Percentiles rank a stretch among this genome's conserved stretches.
Conservation (phyloP, 306 rosid species). For the Medicago arabica region DNA sequence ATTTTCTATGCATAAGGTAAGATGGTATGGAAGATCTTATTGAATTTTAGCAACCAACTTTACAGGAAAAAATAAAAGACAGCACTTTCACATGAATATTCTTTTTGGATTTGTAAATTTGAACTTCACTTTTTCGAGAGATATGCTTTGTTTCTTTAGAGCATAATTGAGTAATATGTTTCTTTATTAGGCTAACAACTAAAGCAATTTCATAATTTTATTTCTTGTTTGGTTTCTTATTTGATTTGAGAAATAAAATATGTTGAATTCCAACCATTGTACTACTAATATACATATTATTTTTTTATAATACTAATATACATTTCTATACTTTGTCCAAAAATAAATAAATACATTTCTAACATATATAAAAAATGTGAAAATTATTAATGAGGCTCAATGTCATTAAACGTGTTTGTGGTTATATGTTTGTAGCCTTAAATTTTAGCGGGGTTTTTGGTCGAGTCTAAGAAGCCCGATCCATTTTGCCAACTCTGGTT, state of each 20-base stretch:
- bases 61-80: conserved; percentile 3
- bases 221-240: conserved; percentile 6
- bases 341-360: too few relatives aligned
- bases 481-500: too few relatives aligned
- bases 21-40: conserved; percentile 40
- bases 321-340: too few relatives aligned
- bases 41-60: conserved; percentile 46
- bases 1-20: conserved; percentile 48
- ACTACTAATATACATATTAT: too few relatives aligned
- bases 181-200: conserved; percentile 3
- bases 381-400: not conserved
- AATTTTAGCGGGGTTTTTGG: too few relatives aligned
- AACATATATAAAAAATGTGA: not conserved
- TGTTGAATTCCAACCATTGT: not conserved
- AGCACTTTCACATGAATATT: conserved; percentile 54
- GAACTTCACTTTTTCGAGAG: conserved; percentile 43
- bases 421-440: too few relatives aligned
- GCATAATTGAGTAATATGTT: conserved; percentile 34
- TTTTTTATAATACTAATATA: not conserved
- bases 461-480: too few relatives aligned
- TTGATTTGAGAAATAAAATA: conserved; percentile 3
- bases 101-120: conserved; percentile 50
- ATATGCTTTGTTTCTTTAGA: conserved; percentile 39
- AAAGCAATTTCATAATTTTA: conserved; percentile 3
- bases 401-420: not conserved